phyloP scores from a whole-genome alignment of 208 protist species.

The Leishmania tarentolae region DNA sequence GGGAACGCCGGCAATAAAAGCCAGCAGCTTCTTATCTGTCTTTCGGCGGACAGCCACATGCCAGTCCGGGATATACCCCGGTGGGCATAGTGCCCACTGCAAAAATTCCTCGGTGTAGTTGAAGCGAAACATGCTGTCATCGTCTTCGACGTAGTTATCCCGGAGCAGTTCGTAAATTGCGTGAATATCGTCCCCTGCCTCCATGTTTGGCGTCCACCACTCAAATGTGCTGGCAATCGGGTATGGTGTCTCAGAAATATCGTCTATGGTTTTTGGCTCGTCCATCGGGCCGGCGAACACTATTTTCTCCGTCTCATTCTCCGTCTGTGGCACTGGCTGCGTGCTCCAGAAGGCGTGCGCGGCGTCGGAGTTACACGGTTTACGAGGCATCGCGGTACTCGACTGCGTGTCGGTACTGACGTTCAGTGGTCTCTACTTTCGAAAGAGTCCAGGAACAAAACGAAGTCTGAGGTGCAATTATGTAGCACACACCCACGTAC shows the following conservation, averaged over 20 bases:
- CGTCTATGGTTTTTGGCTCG: constrained; percentile 70
- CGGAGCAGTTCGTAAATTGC: constrained; percentile 95
- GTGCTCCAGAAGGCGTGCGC: constrained; percentile 84
- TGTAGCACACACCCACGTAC: not conserved
- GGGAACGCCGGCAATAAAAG: constrained; percentile 98
- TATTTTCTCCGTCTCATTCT: constrained; percentile 26
- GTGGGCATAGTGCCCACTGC: constrained; percentile 97
- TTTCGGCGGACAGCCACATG: constrained; percentile 96
- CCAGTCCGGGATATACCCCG: constrained; percentile 95
- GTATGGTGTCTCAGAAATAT: constrained; percentile 91
- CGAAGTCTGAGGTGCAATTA: not conserved
- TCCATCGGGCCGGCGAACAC: constrained; percentile 67
- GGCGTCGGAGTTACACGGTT: not conserved
- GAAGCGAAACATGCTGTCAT: constrained; percentile 99
- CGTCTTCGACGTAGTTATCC: constrained; percentile 99
- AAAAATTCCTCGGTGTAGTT: constrained; percentile 99
- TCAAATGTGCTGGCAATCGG: constrained; percentile 93
- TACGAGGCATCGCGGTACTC: constrained; percentile 12
- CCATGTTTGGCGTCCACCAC: constrained; percentile 94
- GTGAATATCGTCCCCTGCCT: constrained; percentile 72
- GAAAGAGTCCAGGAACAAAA: not conserved
- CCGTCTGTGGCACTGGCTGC: constrained; percentile 78
- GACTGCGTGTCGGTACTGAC: not conserved
- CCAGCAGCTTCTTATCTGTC: constrained; percentile 92
- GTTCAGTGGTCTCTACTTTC: not conserved